Percentiles rank a stretch among this genome's conserved stretches.
These are phyloP conservation scores for Peronospora destructor DNA, from an alignment of 352 stramenopile genomes.

Conservation along the genomic window DNA sequence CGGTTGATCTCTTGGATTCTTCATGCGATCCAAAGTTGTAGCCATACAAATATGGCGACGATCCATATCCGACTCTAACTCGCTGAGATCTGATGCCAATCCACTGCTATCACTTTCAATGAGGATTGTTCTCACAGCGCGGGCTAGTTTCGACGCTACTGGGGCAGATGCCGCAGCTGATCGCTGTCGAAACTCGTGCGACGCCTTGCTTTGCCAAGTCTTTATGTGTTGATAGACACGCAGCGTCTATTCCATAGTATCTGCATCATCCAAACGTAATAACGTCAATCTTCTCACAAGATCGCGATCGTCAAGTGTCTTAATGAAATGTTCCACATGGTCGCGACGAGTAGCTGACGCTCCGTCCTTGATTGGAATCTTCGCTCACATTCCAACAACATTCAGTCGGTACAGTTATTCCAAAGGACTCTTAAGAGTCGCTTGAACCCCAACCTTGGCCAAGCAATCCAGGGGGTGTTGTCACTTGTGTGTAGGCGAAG, in stretches of 20 bases:
- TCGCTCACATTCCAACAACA: not conserved
- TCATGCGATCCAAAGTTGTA: not conserved
- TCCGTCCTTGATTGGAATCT: not conserved
- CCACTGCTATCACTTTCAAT: not conserved
- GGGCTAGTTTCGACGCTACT: not conserved
- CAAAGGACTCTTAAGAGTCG: constrained; percentile 2
- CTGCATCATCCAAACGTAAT: not conserved
- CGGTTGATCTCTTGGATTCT: not conserved
- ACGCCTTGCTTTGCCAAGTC: not conserved
- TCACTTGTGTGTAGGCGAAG: too few relatives aligned
- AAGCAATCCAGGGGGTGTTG: too few relatives aligned
- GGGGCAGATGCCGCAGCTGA: not conserved
- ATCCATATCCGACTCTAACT: not conserved
- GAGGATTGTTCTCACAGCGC: not conserved
- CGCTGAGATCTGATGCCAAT: not conserved
- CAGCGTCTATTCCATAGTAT: not conserved
- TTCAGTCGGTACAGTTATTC: constrained; percentile 13
- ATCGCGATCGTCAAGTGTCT: not conserved
- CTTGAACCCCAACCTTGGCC: too few relatives aligned
- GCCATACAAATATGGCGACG: not conserved
- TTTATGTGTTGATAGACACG: not conserved
- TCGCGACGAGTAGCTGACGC: not conserved
- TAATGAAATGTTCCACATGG: not conserved
- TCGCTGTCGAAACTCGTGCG: not conserved
- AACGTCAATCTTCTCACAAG: not conserved